Conservation (phyloP, 2,329 filamentous ascomycete genomes). For the Coniochaeta pulveracea region DNA sequence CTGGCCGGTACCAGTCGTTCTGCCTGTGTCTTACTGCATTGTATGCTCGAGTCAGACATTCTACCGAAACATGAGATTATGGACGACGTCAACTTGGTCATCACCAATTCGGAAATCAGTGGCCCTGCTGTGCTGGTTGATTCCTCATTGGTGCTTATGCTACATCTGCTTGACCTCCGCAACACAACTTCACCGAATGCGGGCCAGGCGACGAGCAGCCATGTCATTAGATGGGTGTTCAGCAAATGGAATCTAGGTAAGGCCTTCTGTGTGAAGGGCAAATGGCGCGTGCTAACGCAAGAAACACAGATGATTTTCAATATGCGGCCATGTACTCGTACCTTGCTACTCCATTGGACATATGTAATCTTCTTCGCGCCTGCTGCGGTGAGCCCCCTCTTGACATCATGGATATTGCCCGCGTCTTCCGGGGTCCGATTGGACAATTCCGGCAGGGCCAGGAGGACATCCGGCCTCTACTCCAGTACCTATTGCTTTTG, state of each 20-base stretch:
- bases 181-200: slow-evolving; percentile 58
- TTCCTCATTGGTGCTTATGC: slow-evolving; percentile 64
- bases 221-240: slow-evolving; percentile 72
- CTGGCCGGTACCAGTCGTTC: slow-evolving; percentile 62
- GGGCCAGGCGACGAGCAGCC: slow-evolving; percentile 55
- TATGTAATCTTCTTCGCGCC: slow-evolving; percentile 57
- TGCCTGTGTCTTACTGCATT: slow-evolving; percentile 61
- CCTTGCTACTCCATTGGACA: slow-evolving; percentile 52
- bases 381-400: slow-evolving; percentile 46
- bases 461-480: slow-evolving; percentile 28
- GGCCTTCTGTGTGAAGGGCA: no score
- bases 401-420: slow-evolving; percentile 16
- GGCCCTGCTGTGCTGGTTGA: slow-evolving; percentile 74
- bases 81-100: slow-evolving; percentile 59
- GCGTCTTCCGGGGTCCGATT: slow-evolving; percentile 34
- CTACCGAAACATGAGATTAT: slow-evolving; percentile 56
- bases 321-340: slow-evolving; percentile 54
- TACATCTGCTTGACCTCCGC: slow-evolving; percentile 52
- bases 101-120: slow-evolving; percentile 68
- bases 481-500: slow-evolving; percentile 45
- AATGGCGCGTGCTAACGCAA: slow-evolving; percentile 7
- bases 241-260: slow-evolving; percentile 72
- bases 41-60: slow-evolving; percentile 55
- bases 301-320: slow-evolving; percentile 44
- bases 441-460: slow-evolving; percentile 35